Base-by-base conservation (phyloP, 345 rosid genomes). In the Limnanthes douglasii region DNA sequence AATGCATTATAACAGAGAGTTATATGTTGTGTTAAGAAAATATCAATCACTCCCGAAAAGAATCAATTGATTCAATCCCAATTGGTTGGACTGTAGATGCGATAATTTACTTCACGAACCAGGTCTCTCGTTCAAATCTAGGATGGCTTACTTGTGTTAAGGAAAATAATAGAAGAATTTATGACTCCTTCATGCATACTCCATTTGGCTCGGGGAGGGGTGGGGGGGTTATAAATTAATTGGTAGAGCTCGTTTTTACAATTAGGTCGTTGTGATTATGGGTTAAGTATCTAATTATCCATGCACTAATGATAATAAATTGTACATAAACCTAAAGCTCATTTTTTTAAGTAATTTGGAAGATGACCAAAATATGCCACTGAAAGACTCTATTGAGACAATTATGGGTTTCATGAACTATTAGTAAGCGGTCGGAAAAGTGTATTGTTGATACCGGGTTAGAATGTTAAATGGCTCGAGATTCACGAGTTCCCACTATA, bases 71-170 rank as follows among this genome's bases (percentile, higher is more conserved):
- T 39, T 2, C 43, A 8, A 17, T 39, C 19, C 41, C 11, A 37
- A 37, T 37, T 37, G 23, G 41, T 37, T 37, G 4, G 25, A 18
- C n/a, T 8, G 26, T 37, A 37, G 41, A 25, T 37, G 5, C 25
- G 41, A 37, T 37, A 25, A 37, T 37, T 37, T 37, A 37, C 24
- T 18, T 37, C 32, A 28, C n/a, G 32, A 11, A 11, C 32, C 3
- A 28, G 10, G 10, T 28, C 32, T 28, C 32, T 28, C 3, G 32
- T 28, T 28, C 32, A 28, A 28, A 9, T 28, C 32, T 11, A 28
- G 7, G 10, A 28, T 28, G 32, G 10, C 32, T 11, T 11, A 28
- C 3, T 11, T 28, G 10, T 9, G 10, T 11, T 11, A 28, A 28
- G 32, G 32, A 28, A 28, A 28, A 28, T 5, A 28, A 28, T 9